Evolutionary conservation across 129 eudicot genomes (phyloP).

Genomic region (Silybum marianum): DNA sequence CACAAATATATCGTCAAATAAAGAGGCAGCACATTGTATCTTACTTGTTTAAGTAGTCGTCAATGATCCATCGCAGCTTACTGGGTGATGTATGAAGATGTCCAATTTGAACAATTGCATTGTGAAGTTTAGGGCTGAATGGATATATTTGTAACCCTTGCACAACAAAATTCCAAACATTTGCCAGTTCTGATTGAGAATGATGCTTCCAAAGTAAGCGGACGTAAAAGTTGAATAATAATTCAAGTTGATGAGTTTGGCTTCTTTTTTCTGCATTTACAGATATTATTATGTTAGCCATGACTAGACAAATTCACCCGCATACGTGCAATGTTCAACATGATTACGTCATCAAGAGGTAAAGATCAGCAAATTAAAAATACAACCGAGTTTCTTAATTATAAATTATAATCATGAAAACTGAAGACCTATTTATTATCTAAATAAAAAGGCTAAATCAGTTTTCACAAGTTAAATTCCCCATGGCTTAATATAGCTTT

Average conservation of each 20-base stretch:
- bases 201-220: constrained; percentile 62
- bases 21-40: constrained; percentile 12
- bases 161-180: constrained; percentile 57
- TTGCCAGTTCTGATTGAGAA: constrained; percentile 48
- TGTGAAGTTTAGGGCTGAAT: constrained; percentile 53
- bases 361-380: neutral
- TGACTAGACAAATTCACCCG: neutral
- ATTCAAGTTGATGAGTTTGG: constrained; percentile 68
- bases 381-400: neutral
- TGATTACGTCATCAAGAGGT: neutral
- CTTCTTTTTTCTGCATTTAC: constrained; percentile 76
- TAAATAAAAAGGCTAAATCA: neutral
- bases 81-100: constrained; percentile 65
- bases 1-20: neutral
- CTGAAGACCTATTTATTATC: neutral
- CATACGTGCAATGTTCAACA: neutral
- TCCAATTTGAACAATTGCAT: constrained; percentile 54
- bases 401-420: neutral
- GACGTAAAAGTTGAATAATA: constrained; percentile 63
- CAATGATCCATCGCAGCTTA: constrained; percentile 79
- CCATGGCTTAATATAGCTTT: neutral
- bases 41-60: constrained; percentile 73
- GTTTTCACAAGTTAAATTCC: neutral
- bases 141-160: constrained; percentile 84
- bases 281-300: constrained; percentile 3